Evolutionary conservation across 495 filamentous ascomycete genomes (phyloP).

Genomic region (Hypoxylon fragiforme): DNA sequence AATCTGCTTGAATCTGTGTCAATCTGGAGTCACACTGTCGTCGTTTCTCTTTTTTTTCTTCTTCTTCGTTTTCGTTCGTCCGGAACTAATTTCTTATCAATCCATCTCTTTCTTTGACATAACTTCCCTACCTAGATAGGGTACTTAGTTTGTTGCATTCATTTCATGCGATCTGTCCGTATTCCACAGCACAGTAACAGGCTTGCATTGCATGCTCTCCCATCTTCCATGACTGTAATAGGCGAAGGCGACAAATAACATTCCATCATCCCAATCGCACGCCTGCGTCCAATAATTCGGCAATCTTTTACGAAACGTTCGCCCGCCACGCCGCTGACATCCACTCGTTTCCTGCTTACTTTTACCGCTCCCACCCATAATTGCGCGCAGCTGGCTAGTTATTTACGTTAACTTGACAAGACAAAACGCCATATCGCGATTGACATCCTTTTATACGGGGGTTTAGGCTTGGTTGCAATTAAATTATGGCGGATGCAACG

Average conservation of each 20-base stretch:
- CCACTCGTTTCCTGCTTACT: slow-evolving; percentile 24
- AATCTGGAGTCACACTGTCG: not conserved
- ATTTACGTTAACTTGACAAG: slow-evolving; percentile 1
- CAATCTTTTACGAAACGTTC: slow-evolving; percentile 20
- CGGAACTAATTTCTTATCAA: slow-evolving; percentile 14
- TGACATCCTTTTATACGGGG: slow-evolving; percentile 11
- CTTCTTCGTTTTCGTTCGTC: not conserved
- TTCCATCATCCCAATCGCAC: slow-evolving; percentile 14
- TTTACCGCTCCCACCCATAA: not conserved
- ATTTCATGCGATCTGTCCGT: too few relatives aligned
- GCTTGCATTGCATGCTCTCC: too few relatives aligned
- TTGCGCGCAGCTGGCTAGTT: slow-evolving; percentile 21
- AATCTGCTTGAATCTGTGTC: slow-evolving; percentile 10
- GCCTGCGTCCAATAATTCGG: slow-evolving; percentile 14
- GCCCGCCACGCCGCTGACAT: slow-evolving; percentile 13
- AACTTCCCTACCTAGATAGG: not conserved
- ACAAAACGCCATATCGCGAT: slow-evolving; percentile 1
- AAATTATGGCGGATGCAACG: slow-evolving; percentile 34
- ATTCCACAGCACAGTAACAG: slow-evolving; percentile 20
- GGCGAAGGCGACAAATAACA: slow-evolving; percentile 26
- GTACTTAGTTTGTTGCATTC: slow-evolving; percentile 19
- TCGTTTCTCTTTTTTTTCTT: slow-evolving; percentile 12
- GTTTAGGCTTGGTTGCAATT: not conserved
- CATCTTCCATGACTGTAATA: slow-evolving; percentile 23
- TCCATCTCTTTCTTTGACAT: too few relatives aligned